Evolutionary conservation across 2,329 filamentous ascomycete genomes (phyloP).

Genomic region (Arachnopeziza araneosa): DNA sequence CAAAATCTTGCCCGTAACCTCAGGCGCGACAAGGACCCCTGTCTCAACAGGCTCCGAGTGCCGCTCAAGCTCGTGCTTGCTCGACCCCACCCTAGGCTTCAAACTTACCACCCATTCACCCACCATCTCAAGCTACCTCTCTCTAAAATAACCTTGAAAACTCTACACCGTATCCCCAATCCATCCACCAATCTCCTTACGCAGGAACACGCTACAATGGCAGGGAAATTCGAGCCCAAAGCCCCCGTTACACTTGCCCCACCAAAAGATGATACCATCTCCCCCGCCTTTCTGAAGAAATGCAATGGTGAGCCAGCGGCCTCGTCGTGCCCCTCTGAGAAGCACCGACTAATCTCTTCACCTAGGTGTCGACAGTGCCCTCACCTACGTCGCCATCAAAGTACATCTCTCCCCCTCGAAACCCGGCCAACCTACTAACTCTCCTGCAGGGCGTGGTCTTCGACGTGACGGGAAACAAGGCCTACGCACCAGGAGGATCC

Average conservation of each 20-base stretch:
- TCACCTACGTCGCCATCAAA: constrained; percentile 67
- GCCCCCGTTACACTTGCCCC: constrained; percentile 67
- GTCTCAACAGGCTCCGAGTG: background rate
- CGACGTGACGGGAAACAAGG: constrained; percentile 84
- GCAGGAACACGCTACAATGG: constrained; percentile 35
- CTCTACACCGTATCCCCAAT: background rate
- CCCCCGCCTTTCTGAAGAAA: constrained; percentile 70
- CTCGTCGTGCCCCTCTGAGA: background rate
- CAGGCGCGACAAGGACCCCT: background rate
- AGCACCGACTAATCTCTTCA: background rate
- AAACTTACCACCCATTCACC: background rate
- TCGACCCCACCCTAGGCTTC: background rate
- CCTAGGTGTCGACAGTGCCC: constrained; percentile 57
- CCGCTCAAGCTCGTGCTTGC: background rate
- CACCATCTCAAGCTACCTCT: background rate
- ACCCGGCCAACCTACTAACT: constrained; percentile 1
- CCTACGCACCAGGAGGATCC: constrained; percentile 74
- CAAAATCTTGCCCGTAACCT: background rate
- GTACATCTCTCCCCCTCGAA: background rate
- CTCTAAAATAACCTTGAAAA: background rate
- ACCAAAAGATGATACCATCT: constrained; percentile 84
- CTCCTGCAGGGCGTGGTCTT: constrained; percentile 74
- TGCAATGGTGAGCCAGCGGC: constrained; percentile 64
- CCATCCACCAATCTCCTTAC: constrained; percentile 8
- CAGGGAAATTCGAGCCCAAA: constrained; percentile 73